Base-by-base conservation (phyloP, 1,284 basidiomycete species). In the Cystobasidiaceae sp. region DNA sequence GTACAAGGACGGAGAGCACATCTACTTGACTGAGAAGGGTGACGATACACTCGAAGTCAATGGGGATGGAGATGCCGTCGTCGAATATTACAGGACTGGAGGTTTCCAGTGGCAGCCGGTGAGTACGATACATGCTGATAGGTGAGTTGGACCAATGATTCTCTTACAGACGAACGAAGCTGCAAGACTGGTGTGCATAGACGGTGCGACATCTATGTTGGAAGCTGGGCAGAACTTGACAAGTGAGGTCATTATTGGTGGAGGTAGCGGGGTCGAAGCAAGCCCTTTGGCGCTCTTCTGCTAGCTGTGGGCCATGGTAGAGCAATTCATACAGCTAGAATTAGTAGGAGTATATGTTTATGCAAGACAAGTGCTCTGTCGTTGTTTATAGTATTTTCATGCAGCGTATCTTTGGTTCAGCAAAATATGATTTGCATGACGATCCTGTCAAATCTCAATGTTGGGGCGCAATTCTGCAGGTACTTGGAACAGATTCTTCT, bases 51-150 rank as follows among this genome's bases (percentile, higher is more conserved):
- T 34, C 21, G 41, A 25, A 13, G 4, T 25, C 4, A 23, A 17
- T 21, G 34, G 23, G 15, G 37, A 21, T 5, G 43, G 56, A 15
- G 28, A 58, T 21, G 25, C 34, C 19, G 19, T 66, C 13, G 63
- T 66, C 15, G 63, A 66, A 25, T 66, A 66, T 28, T 66, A 48
- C 56, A 30, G 63, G 13, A 48, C 39, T 5, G 44, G 43, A 28
- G 63, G 63, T 5, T 66, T 51, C 23, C 44, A 58, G 15, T 66
- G 63, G 63, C 19, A 32, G 27, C 56, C 63, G 17, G 63, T 66
- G 41, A 9, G 63, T 50, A 30, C 27, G 13, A 17, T 28, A n/a
- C n/a, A n/a, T n/a, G n/a, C n/a, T n/a, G n/a, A n/a, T n/a, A n/a
- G n/a, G n/a, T n/a, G n/a, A 9, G 19, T 21, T 17, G 30, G 23